These are phyloP conservation scores for Vitis amurensis DNA, from an alignment of 164 flowering plant species.

Conservation along the genomic window DNA sequence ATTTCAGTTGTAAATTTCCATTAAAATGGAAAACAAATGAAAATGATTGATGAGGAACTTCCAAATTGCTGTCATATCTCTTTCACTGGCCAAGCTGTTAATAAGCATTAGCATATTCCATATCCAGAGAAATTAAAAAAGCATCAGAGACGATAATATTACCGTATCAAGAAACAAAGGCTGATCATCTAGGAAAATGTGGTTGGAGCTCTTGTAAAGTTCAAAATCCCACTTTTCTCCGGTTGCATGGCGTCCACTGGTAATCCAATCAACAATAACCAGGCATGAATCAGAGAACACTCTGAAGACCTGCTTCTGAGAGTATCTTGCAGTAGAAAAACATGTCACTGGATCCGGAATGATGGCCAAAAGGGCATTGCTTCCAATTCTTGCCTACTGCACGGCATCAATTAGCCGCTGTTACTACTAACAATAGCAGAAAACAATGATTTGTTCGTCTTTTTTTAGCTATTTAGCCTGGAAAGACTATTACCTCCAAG, in stretches of 20 bases:
- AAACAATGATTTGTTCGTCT: not conserved
- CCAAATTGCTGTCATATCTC: too few relatives aligned
- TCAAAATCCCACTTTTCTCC: conserved; percentile 95
- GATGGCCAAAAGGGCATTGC: conserved; percentile 64
- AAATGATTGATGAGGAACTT: not conserved
- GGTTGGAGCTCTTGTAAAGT: conserved; percentile 75
- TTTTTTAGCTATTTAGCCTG: not conserved
- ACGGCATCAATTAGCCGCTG: conserved; percentile 32
- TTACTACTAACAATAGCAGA: too few relatives aligned
- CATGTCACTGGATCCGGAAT: conserved; percentile 99
- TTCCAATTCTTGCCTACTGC: conserved; percentile 87
- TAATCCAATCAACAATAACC: conserved; percentile 94
- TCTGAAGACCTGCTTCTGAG: conserved; percentile 82
- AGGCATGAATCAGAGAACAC: conserved; percentile 65
- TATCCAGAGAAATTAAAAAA: not conserved
- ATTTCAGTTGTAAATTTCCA: not conserved
- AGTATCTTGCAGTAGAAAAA: conserved; percentile 82
- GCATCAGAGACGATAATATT: conserved; percentile 15
- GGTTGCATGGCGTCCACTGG: conserved; percentile 96
- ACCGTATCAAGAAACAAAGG: conserved; percentile 95
- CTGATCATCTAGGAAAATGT: conserved; percentile 51
- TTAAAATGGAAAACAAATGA: not conserved
- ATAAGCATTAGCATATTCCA: too few relatives aligned
- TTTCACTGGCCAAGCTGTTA: too few relatives aligned
- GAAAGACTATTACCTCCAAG: conserved; percentile 59